Conservation (phyloP, 202 grass and related monocot genomes). For the Carex sylvatica region DNA sequence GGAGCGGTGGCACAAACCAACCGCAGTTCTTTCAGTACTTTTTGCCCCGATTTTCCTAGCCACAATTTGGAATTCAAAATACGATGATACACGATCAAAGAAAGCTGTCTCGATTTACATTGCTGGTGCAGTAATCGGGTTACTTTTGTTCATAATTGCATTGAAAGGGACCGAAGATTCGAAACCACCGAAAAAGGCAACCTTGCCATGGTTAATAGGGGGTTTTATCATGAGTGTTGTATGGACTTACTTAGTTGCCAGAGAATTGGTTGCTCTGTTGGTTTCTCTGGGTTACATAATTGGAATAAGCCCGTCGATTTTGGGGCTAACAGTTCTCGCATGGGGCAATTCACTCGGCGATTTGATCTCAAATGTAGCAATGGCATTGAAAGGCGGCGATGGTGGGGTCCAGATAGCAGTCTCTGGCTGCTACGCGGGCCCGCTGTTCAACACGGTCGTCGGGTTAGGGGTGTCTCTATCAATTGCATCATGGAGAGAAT, state of each 20-base stretch:
- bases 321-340: constrained; percentile 83
- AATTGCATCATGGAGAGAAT: constrained; percentile 44
- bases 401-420: constrained; percentile 69
- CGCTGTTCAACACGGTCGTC: constrained; percentile 74
- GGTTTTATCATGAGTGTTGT: constrained; percentile 87
- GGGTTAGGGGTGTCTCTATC: constrained; percentile 74
- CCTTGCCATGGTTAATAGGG: constrained; percentile 61
- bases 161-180: constrained; percentile 24
- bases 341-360: constrained; percentile 90
- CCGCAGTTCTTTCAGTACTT: constrained; percentile 44
- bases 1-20: constrained; percentile 50
- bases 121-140: constrained; percentile 27
- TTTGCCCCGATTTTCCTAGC: constrained; percentile 63
- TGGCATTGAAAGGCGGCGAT: constrained; percentile 46
- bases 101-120: constrained; percentile 16
- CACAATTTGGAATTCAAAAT: constrained; percentile 39
- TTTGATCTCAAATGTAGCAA: constrained; percentile 60
- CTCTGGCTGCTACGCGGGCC: constrained; percentile 70
- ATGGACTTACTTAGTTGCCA: constrained; percentile 76
- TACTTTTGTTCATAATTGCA: constrained; percentile 19
- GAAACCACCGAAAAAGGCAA: constrained; percentile 22
- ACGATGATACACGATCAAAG: constrained; percentile 11
- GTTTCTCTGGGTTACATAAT: constrained; percentile 55
- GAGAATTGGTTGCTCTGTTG: constrained; percentile 69
- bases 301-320: constrained; percentile 55